Evolutionary conservation across 208 protist species (phyloP).

Genomic region (Crithidia sp.): DNA sequence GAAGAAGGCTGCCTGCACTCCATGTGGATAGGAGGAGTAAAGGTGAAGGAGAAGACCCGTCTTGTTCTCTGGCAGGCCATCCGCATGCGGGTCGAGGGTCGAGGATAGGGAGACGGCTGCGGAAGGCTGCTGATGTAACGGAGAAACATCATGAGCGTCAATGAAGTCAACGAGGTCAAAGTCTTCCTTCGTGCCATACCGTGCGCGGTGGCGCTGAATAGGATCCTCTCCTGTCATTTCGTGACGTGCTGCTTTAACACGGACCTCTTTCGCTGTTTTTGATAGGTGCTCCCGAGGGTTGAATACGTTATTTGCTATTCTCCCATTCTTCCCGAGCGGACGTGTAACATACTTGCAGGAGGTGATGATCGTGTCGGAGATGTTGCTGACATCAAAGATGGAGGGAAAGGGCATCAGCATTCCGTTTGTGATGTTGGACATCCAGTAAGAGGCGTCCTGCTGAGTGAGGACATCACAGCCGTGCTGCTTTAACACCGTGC

Average conservation of each 20-base stretch:
- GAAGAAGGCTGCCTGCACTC: constrained; percentile 4
- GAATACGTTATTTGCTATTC: no score
- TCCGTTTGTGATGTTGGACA: constrained; percentile 17
- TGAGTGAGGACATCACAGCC: constrained; percentile 7
- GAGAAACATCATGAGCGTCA: no score
- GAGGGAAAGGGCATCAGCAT: constrained; percentile 12
- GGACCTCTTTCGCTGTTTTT: no score
- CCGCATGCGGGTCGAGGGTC: background rate
- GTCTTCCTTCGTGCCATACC: no score
- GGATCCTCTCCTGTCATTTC: no score
- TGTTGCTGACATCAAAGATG: background rate
- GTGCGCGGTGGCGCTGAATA: no score
- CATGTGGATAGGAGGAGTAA: constrained; percentile 2
- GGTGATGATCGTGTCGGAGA: constrained; percentile 1
- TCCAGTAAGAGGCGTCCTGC: background rate
- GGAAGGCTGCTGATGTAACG: no score
- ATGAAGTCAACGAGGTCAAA: no score
- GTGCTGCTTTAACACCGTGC: constrained; percentile 17
- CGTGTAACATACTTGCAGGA: background rate
- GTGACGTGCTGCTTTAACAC: no score
- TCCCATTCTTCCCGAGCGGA: background rate
- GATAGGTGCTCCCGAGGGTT: no score
- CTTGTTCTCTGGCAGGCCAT: background rate
- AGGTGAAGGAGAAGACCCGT: constrained; percentile 6
- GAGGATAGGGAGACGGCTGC: no score